These are phyloP conservation scores for Mycena vitilis DNA, from an alignment of 768 basidiomycete genomes.

Conservation along the genomic window DNA sequence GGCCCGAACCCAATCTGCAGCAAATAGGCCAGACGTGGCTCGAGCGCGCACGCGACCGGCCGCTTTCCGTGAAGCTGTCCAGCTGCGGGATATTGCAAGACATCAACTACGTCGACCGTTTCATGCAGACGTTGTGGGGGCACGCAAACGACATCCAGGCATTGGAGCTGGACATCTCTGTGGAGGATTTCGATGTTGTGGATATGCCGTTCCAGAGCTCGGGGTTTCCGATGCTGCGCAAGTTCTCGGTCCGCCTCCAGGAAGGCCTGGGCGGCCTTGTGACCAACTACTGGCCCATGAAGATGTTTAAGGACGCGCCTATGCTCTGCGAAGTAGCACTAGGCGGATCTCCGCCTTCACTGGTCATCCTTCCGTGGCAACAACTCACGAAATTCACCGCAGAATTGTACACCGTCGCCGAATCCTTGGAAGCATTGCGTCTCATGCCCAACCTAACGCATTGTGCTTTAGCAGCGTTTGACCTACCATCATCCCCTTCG, in stretches of 20 bases:
- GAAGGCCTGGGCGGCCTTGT: no score
- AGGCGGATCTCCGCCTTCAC: neutral
- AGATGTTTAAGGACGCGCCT: neutral
- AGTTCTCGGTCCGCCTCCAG: neutral
- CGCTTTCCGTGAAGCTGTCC: slow-evolving; percentile 5
- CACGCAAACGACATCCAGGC: neutral
- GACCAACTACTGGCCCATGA: neutral
- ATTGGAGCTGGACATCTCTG: neutral
- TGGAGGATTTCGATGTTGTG: neutral
- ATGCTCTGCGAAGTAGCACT: slow-evolving; percentile 3
- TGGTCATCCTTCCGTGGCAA: slow-evolving; percentile 13
- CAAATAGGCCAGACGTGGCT: slow-evolving; percentile 4
- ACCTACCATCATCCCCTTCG: no score
- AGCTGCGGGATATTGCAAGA: neutral
- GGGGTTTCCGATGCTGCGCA: slow-evolving; percentile 2
- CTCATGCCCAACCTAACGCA: slow-evolving; percentile 13
- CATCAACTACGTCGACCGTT: neutral
- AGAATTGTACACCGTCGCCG: neutral
- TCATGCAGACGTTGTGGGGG: slow-evolving; percentile 1
- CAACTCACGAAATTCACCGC: slow-evolving; percentile 28
- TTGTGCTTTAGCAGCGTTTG: slow-evolving; percentile 7
- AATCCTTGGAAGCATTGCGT: slow-evolving; percentile 4
- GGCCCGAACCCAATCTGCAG: neutral
- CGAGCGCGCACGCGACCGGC: neutral
- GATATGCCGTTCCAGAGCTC: no score